These are phyloP conservation scores for Trifolium subterraneum DNA, from an alignment of 306 rosid species.

Conservation along the genomic window DNA sequence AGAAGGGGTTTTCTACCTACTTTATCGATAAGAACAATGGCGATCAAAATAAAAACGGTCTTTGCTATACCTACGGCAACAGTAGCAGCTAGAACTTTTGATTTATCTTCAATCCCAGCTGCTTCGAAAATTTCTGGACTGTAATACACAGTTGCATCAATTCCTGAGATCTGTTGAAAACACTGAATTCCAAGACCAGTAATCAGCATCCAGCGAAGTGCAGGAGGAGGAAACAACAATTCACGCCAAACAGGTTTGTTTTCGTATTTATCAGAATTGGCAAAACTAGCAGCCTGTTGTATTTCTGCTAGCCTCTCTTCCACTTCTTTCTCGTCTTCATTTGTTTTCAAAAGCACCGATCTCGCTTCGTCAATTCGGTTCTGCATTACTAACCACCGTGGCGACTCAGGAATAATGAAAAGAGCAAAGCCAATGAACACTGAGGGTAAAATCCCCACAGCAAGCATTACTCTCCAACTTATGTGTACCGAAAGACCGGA, in stretches of 20 bases:
- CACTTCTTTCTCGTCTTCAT: constrained; percentile 75
- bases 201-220: constrained; percentile 75
- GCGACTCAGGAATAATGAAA: constrained; percentile 87
- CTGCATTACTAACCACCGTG: constrained; percentile 85
- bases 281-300: constrained; percentile 66
- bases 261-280: constrained; percentile 57
- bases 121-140: constrained; percentile 80
- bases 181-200: constrained; percentile 93
- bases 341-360: constrained; percentile 77
- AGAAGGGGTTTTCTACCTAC: constrained; percentile 89
- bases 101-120: constrained; percentile 69
- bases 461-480: constrained; percentile 95
- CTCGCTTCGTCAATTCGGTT: constrained; percentile 85
- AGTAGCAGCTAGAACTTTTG: constrained; percentile 81
- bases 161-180: constrained; percentile 96
- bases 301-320: constrained; percentile 91
- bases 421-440: constrained; percentile 90
- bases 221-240: constrained; percentile 73
- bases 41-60: constrained; percentile 79
- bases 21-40: constrained; percentile 76
- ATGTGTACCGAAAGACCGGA: constrained; percentile 74
- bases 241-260: constrained; percentile 76
- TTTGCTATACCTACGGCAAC: constrained; percentile 87
- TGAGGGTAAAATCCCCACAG: constrained; percentile 83
- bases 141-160: constrained; percentile 94